phyloP scores from a whole-genome alignment of 495 filamentous ascomycete genomes.

The Apiosordaria backusii region DNA sequence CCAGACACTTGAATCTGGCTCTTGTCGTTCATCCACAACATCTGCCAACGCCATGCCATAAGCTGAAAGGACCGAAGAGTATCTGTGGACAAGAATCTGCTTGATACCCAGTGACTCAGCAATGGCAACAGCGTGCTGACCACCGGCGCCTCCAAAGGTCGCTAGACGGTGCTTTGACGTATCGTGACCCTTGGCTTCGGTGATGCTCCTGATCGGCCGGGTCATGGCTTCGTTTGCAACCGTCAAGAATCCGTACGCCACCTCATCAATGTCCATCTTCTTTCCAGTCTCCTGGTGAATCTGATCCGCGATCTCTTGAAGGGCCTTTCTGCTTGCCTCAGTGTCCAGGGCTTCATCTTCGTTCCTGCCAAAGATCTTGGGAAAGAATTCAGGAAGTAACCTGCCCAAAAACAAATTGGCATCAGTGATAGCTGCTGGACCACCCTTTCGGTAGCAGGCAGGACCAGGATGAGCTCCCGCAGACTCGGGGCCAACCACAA shows the following conservation, averaged over 20 bases:
- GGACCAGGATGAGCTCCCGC: conserved; percentile 91
- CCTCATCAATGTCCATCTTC: conserved; percentile 78
- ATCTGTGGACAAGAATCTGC: conserved; percentile 84
- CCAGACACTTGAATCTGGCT: conserved; percentile 84
- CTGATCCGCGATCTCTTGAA: conserved; percentile 71
- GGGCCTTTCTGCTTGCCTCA: conserved; percentile 69
- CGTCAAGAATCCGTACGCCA: conserved; percentile 85
- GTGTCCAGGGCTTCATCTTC: conserved; percentile 84
- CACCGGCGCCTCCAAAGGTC: conserved; percentile 91
- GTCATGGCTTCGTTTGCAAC: conserved; percentile 98
- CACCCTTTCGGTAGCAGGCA: conserved; percentile 92
- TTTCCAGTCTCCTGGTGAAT: conserved; percentile 69
- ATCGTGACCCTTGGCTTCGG: conserved; percentile 90
- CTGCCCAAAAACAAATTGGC: conserved; percentile 89
- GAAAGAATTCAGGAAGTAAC: conserved; percentile 90
- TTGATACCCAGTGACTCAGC: conserved; percentile 82
- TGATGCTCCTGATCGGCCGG: conserved; percentile 84
- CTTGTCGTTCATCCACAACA: conserved; percentile 88
- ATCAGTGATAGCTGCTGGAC: conserved; percentile 88
- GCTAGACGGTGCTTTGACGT: conserved; percentile 85
- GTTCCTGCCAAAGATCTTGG: conserved; percentile 91
- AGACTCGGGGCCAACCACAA: conserved; percentile 94
- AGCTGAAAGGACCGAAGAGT: conserved; percentile 91
- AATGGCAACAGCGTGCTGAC: conserved; percentile 95
- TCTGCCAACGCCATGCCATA: conserved; percentile 97